Percentiles rank a stretch among this genome's conserved stretches.
phyloP scores from a whole-genome alignment of 163 green algal species.

The Scenedesmus sp. region DNA sequence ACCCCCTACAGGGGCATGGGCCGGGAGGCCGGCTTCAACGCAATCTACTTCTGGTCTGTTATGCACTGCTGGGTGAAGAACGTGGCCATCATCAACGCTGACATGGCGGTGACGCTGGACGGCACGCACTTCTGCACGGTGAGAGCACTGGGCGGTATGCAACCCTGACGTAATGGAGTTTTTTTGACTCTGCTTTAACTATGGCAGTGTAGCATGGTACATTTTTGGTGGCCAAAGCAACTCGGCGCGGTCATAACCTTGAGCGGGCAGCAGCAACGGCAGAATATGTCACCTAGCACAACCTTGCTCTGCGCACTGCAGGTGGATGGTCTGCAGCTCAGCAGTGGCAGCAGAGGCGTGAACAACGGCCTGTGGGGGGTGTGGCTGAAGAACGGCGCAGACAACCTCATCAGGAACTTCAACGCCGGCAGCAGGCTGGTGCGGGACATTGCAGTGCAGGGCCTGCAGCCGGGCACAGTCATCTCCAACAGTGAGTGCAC shows the following conservation, averaged over 20 bases:
- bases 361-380: constrained; percentile 43
- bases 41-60: constrained; percentile 42
- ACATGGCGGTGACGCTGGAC: constrained; percentile 42
- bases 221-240: too few species aligned
- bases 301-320: neutral
- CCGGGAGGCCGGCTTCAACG: constrained; percentile 49
- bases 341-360: constrained; percentile 14
- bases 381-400: constrained; percentile 47
- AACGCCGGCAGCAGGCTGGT: constrained; percentile 34
- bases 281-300: too few species aligned
- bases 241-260: too few species aligned
- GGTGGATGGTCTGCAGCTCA: constrained; percentile 48
- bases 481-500: constrained; percentile 48
- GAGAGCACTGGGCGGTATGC: neutral
- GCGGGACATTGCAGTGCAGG: constrained; percentile 49
- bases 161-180: neutral
- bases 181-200: neutral
- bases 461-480: constrained; percentile 32
- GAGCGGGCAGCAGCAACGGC: too few species aligned
- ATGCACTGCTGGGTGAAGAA: constrained; percentile 48
- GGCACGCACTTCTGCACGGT: constrained; percentile 50
- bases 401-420: constrained; percentile 48
- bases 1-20: constrained; percentile 43
- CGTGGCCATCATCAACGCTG: constrained; percentile 52
- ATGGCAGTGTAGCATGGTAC: too few species aligned